Evolutionary conservation across 148 eudicot genomes (phyloP).

Genomic region (Drosera capensis): DNA sequence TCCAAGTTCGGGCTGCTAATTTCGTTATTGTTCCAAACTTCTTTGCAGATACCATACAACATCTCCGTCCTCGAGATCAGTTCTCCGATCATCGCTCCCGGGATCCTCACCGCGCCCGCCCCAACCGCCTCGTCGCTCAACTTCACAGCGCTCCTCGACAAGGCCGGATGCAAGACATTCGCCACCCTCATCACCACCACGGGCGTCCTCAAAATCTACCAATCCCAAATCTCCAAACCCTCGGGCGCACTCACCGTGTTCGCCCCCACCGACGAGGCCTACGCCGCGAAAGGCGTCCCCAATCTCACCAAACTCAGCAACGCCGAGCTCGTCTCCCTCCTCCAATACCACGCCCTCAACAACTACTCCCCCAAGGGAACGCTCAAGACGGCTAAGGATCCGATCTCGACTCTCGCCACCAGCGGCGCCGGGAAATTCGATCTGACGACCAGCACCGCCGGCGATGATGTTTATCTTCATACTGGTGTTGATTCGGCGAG

Average conservation of each 20-base stretch:
- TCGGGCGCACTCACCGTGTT: slow-evolving; percentile 74
- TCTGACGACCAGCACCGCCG: slow-evolving; percentile 13
- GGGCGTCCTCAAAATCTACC: slow-evolving; percentile 27
- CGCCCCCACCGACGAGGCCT: slow-evolving; percentile 71
- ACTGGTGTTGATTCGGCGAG: slow-evolving; percentile 22
- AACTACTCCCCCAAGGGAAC: slow-evolving; percentile 48
- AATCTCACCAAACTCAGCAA: slow-evolving; percentile 39
- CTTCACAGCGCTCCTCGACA: slow-evolving; percentile 27
- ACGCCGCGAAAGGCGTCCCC: slow-evolving; percentile 34
- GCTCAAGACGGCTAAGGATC: slow-evolving; percentile 28
- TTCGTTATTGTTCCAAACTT: too few relatives aligned
- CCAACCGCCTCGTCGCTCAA: slow-evolving; percentile 20
- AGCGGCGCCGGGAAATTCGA: slow-evolving; percentile 40
- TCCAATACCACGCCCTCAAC: slow-evolving; percentile 53
- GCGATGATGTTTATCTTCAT: slow-evolving; percentile 22
- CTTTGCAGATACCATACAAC: slow-evolving; percentile 38
- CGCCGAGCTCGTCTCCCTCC: slow-evolving; percentile 44
- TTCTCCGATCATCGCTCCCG: slow-evolving; percentile 23
- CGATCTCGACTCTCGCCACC: slow-evolving; percentile 41
- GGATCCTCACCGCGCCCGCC: slow-evolving; percentile 14
- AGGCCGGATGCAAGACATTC: slow-evolving; percentile 44
- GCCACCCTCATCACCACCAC: slow-evolving; percentile 11
- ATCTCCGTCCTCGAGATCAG: slow-evolving; percentile 40
- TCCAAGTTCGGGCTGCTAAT: too few relatives aligned
- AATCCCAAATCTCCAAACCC: slow-evolving; percentile 20